A percentile compares a stretch with the other conserved stretches of the same genome.
phyloP scores from a whole-genome alignment of 257 asterid genomes.

The Solanum piurae region DNA sequence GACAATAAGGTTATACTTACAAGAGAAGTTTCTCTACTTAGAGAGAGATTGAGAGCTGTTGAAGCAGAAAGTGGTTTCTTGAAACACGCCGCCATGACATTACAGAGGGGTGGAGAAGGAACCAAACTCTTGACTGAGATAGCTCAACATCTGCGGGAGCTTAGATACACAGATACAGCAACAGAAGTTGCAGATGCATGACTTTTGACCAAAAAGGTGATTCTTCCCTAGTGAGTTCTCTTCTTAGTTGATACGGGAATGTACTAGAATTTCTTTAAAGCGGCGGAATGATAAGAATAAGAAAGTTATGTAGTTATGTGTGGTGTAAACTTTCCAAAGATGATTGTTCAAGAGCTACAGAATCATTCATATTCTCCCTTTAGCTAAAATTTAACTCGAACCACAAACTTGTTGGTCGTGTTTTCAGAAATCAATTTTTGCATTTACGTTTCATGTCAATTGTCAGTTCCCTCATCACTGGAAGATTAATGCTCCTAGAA shows the following conservation, averaged over 20 bases:
- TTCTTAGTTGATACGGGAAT: neutral
- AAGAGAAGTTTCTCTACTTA: constrained; percentile 47
- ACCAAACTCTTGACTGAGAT: constrained; percentile 65
- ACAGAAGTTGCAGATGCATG: neutral
- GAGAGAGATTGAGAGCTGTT: constrained; percentile 60
- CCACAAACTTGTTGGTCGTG: neutral
- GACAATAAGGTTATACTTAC: constrained; percentile 27
- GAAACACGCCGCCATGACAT: constrained; percentile 67
- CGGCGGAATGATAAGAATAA: neutral
- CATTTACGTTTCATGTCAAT: neutral
- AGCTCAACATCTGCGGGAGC: constrained; percentile 61
- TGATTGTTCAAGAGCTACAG: neutral
- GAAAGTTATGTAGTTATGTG: neutral
- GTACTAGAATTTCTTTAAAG: neutral
- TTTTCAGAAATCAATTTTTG: neutral
- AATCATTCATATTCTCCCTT: neutral
- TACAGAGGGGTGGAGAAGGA: constrained; percentile 68
- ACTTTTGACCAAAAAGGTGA: neutral
- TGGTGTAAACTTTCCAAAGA: neutral
- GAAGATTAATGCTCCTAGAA: neutral
- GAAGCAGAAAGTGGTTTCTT: constrained; percentile 86
- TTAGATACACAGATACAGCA: constrained; percentile 24
- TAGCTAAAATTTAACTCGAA: neutral
- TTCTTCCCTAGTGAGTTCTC: neutral
- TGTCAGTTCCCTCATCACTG: neutral